Evolutionary conservation across 148 eudicot genomes (phyloP), one percentile per base, ranked within the genome.

Genomic region (Rhododendron ovatum): DNA sequence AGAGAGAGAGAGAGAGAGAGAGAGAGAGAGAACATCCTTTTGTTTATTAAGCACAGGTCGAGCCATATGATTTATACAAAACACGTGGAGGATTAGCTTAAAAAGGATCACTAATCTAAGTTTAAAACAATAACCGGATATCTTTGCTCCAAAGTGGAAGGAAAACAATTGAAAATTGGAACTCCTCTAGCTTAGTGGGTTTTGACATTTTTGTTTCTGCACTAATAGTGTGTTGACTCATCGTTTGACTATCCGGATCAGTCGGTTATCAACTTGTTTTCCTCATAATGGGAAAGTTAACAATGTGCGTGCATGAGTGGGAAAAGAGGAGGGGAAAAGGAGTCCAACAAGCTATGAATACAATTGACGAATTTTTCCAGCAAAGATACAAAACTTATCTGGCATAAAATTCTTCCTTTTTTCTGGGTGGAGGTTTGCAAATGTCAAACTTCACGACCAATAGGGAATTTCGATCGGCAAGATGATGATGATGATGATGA

Each of bases 31-130:
- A 33, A 12, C 30, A 3, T 57, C 69, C 30, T 51, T 84, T 41
- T 61, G 78, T 48, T 81, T 65, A 43, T 47, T 48, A 77, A 12
- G 41, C 53, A 37, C 63, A 45, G 18, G 26, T 18, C 0, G 61
- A 7, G 41, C 24, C 33, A 61, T 47, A 48, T 76, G 24, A 50
- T 85, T 63, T 51, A 28, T 57, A 81, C 15, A 79, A 22, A 57
- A 83, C 86, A 80, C 82, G 88, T 86, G 86, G 86, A 83, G 74
- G 83, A 83, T 88, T 83, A 30, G 86, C 82, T 86, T 84, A 69
- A 75, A 88, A 75, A 69, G 81, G 83, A 28, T n/a, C 18, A 15
- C 13, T 20, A 65, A 87, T 50, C 17, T 63, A 48, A n/a, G 86
- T 67, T 63, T 67, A 65, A 7, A 13, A 71, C 12, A 20, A n/a